Conservation (phyloP, 2,329 filamentous ascomycete species). For the Grosmannia huntii region DNA sequence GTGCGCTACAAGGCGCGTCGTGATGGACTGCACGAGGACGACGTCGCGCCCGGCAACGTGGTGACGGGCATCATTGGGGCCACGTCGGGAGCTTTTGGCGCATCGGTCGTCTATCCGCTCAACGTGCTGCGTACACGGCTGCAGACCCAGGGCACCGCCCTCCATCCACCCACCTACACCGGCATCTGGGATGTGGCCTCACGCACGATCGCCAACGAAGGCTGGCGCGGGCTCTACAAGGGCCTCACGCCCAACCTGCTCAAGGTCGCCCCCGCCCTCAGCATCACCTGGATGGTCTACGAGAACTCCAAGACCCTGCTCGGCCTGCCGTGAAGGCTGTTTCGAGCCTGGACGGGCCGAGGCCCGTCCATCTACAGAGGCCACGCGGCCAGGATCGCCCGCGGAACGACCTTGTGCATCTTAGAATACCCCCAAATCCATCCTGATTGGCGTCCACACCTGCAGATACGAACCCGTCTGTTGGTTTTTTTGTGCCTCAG, state of each 20-base stretch:
- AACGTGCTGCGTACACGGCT: slow-evolving; percentile 86
- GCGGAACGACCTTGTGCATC: no score
- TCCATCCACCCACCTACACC: slow-evolving; percentile 81
- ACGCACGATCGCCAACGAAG: slow-evolving; percentile 74
- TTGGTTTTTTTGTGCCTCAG: no score
- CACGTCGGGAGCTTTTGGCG: slow-evolving; percentile 80
- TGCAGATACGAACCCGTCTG: no score
- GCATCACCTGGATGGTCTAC: slow-evolving; percentile 89
- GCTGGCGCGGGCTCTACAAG: slow-evolving; percentile 78
- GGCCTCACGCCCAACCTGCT: slow-evolving; percentile 88
- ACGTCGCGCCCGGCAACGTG: slow-evolving; percentile 69
- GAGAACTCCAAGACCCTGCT: slow-evolving; percentile 75
- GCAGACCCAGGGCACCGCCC: slow-evolving; percentile 87
- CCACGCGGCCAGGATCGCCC: not conserved
- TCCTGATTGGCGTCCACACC: no score
- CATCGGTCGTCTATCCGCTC: slow-evolving; percentile 86
- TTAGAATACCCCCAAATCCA: no score
- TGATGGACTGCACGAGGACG: slow-evolving; percentile 65
- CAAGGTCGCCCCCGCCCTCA: slow-evolving; percentile 91
- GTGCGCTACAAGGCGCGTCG: slow-evolving; percentile 56
- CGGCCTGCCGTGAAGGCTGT: slow-evolving; percentile 28
- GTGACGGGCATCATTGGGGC: slow-evolving; percentile 82
- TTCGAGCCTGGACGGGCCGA: not conserved
- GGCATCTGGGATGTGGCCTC: slow-evolving; percentile 81
- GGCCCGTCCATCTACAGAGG: not conserved